Conservation (phyloP, 495 filamentous ascomycete genomes). For the Cetradonia linearis region DNA sequence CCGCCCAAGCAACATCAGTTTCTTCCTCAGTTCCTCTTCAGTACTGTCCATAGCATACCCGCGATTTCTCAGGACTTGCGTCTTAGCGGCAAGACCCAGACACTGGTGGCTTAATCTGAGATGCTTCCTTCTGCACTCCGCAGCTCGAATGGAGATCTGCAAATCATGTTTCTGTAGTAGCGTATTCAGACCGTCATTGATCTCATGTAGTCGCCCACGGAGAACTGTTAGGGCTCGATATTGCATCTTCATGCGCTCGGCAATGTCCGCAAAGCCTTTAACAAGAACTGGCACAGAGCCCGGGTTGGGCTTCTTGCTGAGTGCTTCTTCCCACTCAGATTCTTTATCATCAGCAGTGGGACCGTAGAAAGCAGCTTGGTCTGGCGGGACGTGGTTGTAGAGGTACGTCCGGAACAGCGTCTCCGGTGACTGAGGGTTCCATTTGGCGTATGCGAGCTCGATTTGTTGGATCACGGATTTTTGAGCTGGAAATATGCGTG, state of each 20-base stretch:
- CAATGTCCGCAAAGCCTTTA: slow-evolving; percentile 59
- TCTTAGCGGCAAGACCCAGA: slow-evolving; percentile 75
- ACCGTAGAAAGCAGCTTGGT: slow-evolving; percentile 69
- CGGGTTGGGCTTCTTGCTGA: slow-evolving; percentile 67
- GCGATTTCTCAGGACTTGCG: slow-evolving; percentile 80
- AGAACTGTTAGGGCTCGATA: slow-evolving; percentile 60
- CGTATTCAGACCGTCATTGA: slow-evolving; percentile 71
- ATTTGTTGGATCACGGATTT: slow-evolving; percentile 83
- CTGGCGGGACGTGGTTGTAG: slow-evolving; percentile 81
- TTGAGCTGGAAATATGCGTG: slow-evolving; percentile 41
- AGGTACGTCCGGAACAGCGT: slow-evolving; percentile 85
- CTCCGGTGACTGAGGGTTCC: slow-evolving; percentile 58
- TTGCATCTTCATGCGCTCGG: slow-evolving; percentile 68
- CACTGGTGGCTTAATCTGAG: slow-evolving; percentile 69
- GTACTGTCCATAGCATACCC: slow-evolving; percentile 87
- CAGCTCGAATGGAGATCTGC: slow-evolving; percentile 64
- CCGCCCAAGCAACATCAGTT: slow-evolving; percentile 64
- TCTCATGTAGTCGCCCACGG: slow-evolving; percentile 76
- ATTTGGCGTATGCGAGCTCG: slow-evolving; percentile 65
- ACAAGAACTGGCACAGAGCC: slow-evolving; percentile 66
- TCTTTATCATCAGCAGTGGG: slow-evolving; percentile 68
- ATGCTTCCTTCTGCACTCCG: slow-evolving; percentile 73
- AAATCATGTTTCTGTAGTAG: slow-evolving; percentile 76
- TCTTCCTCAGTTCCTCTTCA: slow-evolving; percentile 84
- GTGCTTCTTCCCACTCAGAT: slow-evolving; percentile 85